A percentile compares a stretch with the other conserved stretches of the same genome.
phyloP scores from a whole-genome alignment of 116 monocot species.

The Trichopus zeylanicus region DNA sequence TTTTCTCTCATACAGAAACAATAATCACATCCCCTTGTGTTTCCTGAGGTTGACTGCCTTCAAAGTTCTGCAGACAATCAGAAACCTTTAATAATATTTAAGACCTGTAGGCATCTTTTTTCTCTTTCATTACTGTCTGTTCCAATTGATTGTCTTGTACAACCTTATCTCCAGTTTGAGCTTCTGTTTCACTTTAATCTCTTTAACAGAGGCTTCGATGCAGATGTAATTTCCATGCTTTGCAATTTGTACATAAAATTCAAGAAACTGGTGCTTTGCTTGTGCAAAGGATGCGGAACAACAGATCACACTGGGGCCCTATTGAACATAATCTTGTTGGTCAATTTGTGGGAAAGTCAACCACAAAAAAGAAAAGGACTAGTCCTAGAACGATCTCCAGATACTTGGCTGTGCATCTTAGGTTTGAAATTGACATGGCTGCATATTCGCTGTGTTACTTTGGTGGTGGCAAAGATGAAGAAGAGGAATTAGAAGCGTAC shows the following conservation, averaged over 20 bases:
- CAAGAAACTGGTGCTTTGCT: slow-evolving; percentile 83
- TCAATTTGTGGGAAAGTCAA: slow-evolving; percentile 32
- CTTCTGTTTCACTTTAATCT: background rate
- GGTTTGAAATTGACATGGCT: slow-evolving; percentile 99
- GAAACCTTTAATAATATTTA: too few species aligned
- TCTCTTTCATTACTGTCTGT: too few species aligned
- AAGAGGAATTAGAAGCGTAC: slow-evolving; percentile 79
- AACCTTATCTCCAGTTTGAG: background rate
- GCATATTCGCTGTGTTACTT: slow-evolving; percentile 97
- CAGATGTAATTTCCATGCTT: slow-evolving; percentile 95
- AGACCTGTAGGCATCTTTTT: too few species aligned
- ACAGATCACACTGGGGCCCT: slow-evolving; percentile 20
- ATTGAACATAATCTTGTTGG: slow-evolving; percentile 69
- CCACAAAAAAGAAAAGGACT: slow-evolving; percentile 14
- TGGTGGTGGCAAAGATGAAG: slow-evolving; percentile 93
- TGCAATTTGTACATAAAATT: slow-evolving; percentile 76
- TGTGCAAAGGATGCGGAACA: slow-evolving; percentile 61
- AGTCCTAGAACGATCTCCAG: slow-evolving; percentile 20
- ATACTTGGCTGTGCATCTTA: slow-evolving; percentile 86
- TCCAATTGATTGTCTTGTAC: too few species aligned
- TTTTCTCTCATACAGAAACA: too few species aligned
- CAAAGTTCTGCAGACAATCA: too few species aligned
- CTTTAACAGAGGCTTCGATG: slow-evolving; percentile 76
- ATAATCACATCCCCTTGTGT: too few species aligned
- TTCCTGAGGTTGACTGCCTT: too few species aligned